Base-by-base conservation (phyloP, 2,329 filamentous ascomycete genomes). In the Thermothelomyces thermophilus region DNA sequence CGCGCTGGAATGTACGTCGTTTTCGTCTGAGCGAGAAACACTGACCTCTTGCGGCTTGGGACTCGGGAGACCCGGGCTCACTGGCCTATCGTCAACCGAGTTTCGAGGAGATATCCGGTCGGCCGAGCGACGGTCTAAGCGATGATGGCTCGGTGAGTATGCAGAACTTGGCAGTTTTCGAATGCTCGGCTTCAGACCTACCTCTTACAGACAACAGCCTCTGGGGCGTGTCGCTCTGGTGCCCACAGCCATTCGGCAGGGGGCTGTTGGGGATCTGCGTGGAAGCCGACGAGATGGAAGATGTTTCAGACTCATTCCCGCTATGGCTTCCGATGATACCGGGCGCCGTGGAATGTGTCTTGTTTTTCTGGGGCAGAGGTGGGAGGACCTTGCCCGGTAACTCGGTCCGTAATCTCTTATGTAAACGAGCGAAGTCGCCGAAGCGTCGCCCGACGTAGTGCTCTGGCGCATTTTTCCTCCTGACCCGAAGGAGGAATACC, bases 401-500 rank as follows among this genome's bases (percentile, higher is more conserved):
- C 68, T 98, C 93, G 11, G 83, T 80, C 31, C 87, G 83, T 53
- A 98, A 68, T 56, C 79, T 79, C 67, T 86, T 91, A 66, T 94
- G 84, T 52, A 98, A 74, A 56, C 80, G 82, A 22, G 73, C 77
- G 64, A 98, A 98, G 59, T 95, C 89, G 28, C 90, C 87, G 65
- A 95, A 98, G 58, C 91, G 79, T 52, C 90, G 81, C 14, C 84
- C 89, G 46, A 97, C 78, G 63, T 88, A 93, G 58, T 84, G 74
- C 61, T 94, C 90, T 14, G 83, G 70, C 57, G 87, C 80, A 20
- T 83, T 85, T 56, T 83, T 82, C 58, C 82, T 80, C 70, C 91
- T 91, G 26, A 96, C 86, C 10, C 91, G 82, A 52, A 98, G 75
- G 41, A 98, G 70, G 61, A 96, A 98, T 73, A 97, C 88, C 86